Base-by-base conservation (phyloP, 306 rosid genomes). In the Corylus heterophylla region DNA sequence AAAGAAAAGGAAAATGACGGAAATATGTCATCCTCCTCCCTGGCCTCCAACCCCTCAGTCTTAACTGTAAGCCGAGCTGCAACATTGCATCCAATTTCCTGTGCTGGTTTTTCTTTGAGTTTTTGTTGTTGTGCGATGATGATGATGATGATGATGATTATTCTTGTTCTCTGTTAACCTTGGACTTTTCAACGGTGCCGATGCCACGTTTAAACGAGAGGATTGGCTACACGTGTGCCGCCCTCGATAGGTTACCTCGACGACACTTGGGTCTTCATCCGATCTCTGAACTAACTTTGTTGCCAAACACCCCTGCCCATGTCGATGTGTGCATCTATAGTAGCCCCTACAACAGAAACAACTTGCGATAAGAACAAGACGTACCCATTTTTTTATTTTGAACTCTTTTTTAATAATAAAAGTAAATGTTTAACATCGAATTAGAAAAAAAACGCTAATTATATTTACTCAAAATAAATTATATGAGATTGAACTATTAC, bases 241-340 rank as follows among this genome's bases (percentile, higher is more conserved):
- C 55, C 93, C 97, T 78, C 20, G 82, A 71, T 90, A 94, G 64
- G 89, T 88, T 71, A 92, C 81, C 54, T 88, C 84, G 11, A 27
- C 48, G 42, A 84, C 20, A 39, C 80, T 74, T 81, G 91, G 79
- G 66, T 92, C 94, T 29, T 78, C 64, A 75, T 94, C 94, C 70
- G 90, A 89, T 72, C 71, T 94, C 48, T 94, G 98, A 69, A 94
- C 97, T 85, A 88, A 97, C 73, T 92, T 94, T 66, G 94, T 92
- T n/a, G 98, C 98, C 35, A 78, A 76, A 82, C 98, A 94, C 1
- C 94, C 97, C 83, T 85, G 91, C 63, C 71, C 58, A 62, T 82
- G 35, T 52, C 88, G 84, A 81, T 92, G 90, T 27, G 97, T 88
- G 82, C 98, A 94, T 89, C 98, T 88, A 52, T 81, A 94, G 72